Evolutionary conservation across 2,329 filamentous ascomycete species (phyloP), one percentile per base, ranked within the genome.

Genomic region (Elsinoe arachidis): DNA sequence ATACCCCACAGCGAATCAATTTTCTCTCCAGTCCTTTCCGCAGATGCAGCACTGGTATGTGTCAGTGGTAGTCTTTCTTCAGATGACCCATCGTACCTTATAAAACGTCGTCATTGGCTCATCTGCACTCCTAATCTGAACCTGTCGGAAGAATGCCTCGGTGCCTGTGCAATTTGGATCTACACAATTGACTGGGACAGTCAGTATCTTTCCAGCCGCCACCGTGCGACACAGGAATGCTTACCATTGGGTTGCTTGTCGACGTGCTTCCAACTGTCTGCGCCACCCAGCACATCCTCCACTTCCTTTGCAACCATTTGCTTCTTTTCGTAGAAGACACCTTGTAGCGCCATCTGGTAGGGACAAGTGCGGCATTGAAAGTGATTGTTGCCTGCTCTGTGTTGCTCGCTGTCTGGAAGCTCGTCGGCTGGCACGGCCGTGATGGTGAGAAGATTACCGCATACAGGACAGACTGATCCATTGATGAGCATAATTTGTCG

Each of bases 91-190:
- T 14, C 74, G 56, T 67, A 89, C 87, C 82, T 90, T 93, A 75
- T 86, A 95, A 74, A 97, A 97, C 60, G 85, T 92, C 63, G 93
- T 99, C 88, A 96, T 96, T 60, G 93, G 93, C 79, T 99, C 93
- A 75, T 99, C 93, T 55, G 93, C 93, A 78, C 90, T 95, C 65
- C 93, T 85, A 74, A 97, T 97, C 80, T 99, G 93, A 65, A 97
- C 84, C 78, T 96, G 90, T 77, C 91, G 95, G 77, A 92, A 97
- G 62, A 91, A 95, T 2, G 93, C 93, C 75, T 90, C 84, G 60
- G 83, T 80, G 61, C 90, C 90, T 67, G 88, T 80, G 77, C 93
- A 99, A 58, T 80, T 80, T 39, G 90, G 84, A 61, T 84, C 84
- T 23, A 88, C 84, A 72, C 93, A 99, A 79, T 93, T 88, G 51